A percentile compares a stretch with the other conserved stretches of the same genome.
Evolutionary conservation across 2,329 filamentous ascomycete genomes (phyloP).

Genomic region (Monilinia fructicola): DNA sequence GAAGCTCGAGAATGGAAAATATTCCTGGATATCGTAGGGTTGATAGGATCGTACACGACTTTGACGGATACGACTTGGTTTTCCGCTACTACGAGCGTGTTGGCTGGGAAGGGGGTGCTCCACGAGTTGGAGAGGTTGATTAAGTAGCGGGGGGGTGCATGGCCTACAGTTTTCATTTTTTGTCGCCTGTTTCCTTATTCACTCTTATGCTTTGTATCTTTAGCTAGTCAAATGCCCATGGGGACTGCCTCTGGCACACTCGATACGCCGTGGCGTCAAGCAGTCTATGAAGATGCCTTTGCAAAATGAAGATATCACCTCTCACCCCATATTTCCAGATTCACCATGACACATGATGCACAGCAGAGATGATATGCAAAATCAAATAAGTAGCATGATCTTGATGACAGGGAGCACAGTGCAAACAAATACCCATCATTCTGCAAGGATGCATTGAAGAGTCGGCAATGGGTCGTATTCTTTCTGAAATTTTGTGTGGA

Average conservation of each 20-base stretch:
- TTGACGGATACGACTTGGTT: conserved; percentile 95
- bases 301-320: conserved; percentile 4
- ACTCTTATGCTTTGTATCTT: conserved; percentile 4
- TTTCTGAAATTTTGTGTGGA: too few relatives aligned
- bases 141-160: conserved; percentile 9
- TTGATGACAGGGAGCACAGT: background rate
- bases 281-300: conserved; percentile 3
- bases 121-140: conserved; percentile 40
- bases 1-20: conserved; percentile 58
- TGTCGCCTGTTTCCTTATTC: conserved; percentile 8
- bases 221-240: background rate
- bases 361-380: background rate
- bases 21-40: conserved; percentile 85
- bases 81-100: conserved; percentile 95
- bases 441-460: too few relatives aligned
- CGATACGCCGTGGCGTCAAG: background rate
- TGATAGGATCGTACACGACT: conserved; percentile 93
- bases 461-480: too few relatives aligned
- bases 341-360: conserved; percentile 21
- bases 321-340: background rate
- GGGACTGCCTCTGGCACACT: background rate
- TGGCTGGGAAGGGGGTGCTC: conserved; percentile 56
- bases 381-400: background rate
- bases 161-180: background rate
- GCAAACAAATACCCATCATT: too few relatives aligned